phyloP scores from a whole-genome alignment of 768 basidiomycete species.

The Psilocybe sp. region DNA sequence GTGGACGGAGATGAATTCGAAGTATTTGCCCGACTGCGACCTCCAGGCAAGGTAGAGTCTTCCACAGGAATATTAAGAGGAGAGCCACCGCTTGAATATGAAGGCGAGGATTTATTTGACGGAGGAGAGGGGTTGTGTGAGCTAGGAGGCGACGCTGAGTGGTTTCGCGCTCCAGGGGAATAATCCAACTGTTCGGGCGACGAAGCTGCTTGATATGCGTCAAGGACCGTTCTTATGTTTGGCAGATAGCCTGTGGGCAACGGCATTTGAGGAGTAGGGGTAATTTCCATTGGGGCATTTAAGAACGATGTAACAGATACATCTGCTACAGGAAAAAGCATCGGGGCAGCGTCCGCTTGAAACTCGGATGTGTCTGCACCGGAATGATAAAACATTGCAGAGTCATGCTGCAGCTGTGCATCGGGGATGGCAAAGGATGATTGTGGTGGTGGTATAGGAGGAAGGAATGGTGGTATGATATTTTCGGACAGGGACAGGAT shows the following conservation, averaged over 20 bases:
- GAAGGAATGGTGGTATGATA: slow-evolving; percentile 2
- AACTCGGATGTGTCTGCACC: slow-evolving; percentile 6
- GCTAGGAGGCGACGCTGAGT: slow-evolving; percentile 31
- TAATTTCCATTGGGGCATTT: slow-evolving; percentile 26
- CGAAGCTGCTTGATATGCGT: slow-evolving; percentile 30
- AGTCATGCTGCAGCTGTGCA: no score
- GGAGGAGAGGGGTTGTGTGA: slow-evolving; percentile 35
- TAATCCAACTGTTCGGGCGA: slow-evolving; percentile 35
- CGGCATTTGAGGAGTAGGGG: slow-evolving; percentile 28
- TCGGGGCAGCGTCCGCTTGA: slow-evolving; percentile 13
- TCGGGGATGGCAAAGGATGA: no score
- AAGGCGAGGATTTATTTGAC: slow-evolving; percentile 35
- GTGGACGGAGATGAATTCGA: slow-evolving; percentile 27
- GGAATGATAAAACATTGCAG: no score
- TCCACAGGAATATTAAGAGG: slow-evolving; percentile 46
- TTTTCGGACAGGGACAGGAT: slow-evolving; percentile 3
- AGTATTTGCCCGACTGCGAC: slow-evolving; percentile 38
- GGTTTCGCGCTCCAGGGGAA: slow-evolving; percentile 30
- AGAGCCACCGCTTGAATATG: slow-evolving; percentile 38
- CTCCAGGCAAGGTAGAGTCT: slow-evolving; percentile 27
- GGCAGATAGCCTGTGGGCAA: slow-evolving; percentile 37
- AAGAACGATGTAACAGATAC: slow-evolving; percentile 30
- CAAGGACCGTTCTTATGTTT: slow-evolving; percentile 32
- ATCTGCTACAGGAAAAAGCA: slow-evolving; percentile 40
- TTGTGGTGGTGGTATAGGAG: neutral